Evolutionary conservation across 2,329 filamentous ascomycete species (phyloP), one percentile per base, ranked within the genome.

Genomic region (Xylaria sp.): DNA sequence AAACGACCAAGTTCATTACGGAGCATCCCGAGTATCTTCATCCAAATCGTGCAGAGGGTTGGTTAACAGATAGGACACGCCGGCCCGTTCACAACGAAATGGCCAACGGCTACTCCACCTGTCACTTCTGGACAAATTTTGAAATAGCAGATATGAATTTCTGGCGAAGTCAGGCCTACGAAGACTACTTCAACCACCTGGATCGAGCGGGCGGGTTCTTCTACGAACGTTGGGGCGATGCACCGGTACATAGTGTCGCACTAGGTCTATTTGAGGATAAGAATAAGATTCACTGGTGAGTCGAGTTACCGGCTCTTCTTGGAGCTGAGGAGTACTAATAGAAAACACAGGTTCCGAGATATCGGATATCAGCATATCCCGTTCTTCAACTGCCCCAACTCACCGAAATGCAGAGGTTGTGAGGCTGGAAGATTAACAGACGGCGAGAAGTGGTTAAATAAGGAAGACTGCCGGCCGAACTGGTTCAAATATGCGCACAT

Each of bases 51-150:
- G 94, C 96, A 66, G 88, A 95, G 82, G 86, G 88, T 40, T 99
- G 95, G 95, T 81, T 99, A 70, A 92, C 91, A 1, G 96, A 99
- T 79, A 89, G 88, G 70, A 81, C 86, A 65, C 87, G 90, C 57
- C 88, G 96, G 58, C 94, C 95, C 0, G 88, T 93, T 16, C 92
- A 97, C 80, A 93, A 93, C 78, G 79, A 86, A 63, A 89, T 91
- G 71, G 95, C 95, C 6, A 92, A 97, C 76, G 96, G 96, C 40
- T 99, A 97, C 84, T 97, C 93, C 40, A 98, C 96, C 2, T 99
- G 96, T 80, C 96, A 99, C 81, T 99, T 99, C 85, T 99, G 96
- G 96, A 96, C 91, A 76, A 99, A 99, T 81, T 99, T 99, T 76
- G 96, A 99, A 82, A 95, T 99, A 75, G 95, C 88, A 55, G 93